phyloP scores from a whole-genome alignment of 139 green algal genomes.

The Micractinium sp. region DNA sequence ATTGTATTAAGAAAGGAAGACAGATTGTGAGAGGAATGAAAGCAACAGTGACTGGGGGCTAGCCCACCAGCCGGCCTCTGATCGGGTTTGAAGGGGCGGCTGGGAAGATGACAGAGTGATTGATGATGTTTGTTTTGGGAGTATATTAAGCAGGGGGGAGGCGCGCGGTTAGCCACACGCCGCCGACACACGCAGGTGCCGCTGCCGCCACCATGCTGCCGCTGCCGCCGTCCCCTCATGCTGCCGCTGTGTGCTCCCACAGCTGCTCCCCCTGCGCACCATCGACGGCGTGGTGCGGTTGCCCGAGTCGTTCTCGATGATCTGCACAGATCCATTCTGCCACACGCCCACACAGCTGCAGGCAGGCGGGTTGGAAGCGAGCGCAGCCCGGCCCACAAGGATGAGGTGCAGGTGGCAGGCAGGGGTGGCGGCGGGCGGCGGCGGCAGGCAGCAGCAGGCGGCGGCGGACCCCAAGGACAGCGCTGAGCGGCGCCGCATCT shows the following conservation, averaged over 20 bases:
- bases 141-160: too few species aligned
- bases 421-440: background rate
- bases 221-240: background rate
- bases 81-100: too few species aligned
- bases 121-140: too few species aligned
- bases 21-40: too few species aligned
- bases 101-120: too few species aligned
- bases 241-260: too few species aligned
- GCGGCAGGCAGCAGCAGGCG: background rate
- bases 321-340: slow-evolving; percentile 89
- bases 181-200: background rate
- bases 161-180: too few species aligned
- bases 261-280: background rate
- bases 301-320: slow-evolving; percentile 92
- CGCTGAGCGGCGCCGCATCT: background rate
- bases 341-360: slow-evolving; percentile 45
- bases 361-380: background rate
- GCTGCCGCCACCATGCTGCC: background rate
- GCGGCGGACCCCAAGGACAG: background rate
- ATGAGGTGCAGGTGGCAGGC: background rate
- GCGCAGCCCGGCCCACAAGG: too few species aligned
- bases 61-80: too few species aligned
- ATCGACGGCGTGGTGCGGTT: slow-evolving; percentile 85
- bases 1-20: too few species aligned
- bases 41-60: too few species aligned